Conservation (phyloP, 495 filamentous ascomycete species). For the Cetradonia linearis region DNA sequence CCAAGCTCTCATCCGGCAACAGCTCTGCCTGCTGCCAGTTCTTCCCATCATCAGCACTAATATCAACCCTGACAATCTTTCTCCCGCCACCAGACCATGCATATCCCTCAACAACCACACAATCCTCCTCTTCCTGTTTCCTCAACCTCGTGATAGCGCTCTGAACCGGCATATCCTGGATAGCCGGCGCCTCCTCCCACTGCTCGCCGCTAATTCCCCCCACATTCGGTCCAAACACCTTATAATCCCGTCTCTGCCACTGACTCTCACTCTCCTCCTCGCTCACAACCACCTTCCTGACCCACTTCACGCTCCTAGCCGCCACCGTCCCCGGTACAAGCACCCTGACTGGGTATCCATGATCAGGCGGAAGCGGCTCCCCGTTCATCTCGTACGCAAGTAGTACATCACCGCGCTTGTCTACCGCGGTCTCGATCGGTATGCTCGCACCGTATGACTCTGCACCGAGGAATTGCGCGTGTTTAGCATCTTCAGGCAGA, state of each 20-base stretch:
- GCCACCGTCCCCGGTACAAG: slow-evolving; percentile 53
- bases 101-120: slow-evolving; percentile 36
- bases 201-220: slow-evolving; percentile 27
- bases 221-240: slow-evolving; percentile 35
- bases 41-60: slow-evolving; percentile 35
- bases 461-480: slow-evolving; percentile 48
- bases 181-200: slow-evolving; percentile 32
- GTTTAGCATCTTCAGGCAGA: slow-evolving; percentile 29
- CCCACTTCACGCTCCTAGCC: slow-evolving; percentile 44
- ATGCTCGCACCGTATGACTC: slow-evolving; percentile 54
- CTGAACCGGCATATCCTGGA: slow-evolving; percentile 44
- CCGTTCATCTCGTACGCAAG: slow-evolving; percentile 54
- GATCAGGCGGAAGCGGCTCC: slow-evolving; percentile 42
- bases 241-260: slow-evolving; percentile 39
- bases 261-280: slow-evolving; percentile 34
- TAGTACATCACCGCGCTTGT: slow-evolving; percentile 47
- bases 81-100: slow-evolving; percentile 39
- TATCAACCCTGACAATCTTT: slow-evolving; percentile 37
- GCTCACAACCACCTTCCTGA: slow-evolving; percentile 34
- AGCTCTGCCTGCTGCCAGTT: slow-evolving; percentile 31
- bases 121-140: slow-evolving; percentile 13
- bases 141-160: slow-evolving; percentile 33
- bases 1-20: slow-evolving; percentile 16
- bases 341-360: slow-evolving; percentile 51
- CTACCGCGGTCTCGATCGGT: slow-evolving; percentile 45